Base-by-base conservation (phyloP, 768 basidiomycete species). In the Tulasnella sp. region DNA sequence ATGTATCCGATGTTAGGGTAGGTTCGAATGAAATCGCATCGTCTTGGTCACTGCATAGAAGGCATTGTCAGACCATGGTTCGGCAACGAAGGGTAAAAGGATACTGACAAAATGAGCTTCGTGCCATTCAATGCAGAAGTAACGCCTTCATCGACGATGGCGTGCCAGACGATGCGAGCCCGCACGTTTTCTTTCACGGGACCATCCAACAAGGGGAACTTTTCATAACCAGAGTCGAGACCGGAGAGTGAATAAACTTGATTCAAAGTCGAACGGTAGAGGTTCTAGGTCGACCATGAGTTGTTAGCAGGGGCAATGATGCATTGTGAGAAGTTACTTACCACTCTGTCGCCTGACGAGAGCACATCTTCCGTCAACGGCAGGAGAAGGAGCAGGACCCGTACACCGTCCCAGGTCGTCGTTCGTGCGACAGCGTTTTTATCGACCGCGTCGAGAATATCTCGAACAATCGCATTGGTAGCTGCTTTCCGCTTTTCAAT, bases 91-190 rank as follows among this genome's bases (percentile, higher is more conserved):
- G n/a, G 75, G 62, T 36, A 78, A 58, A 14, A 10, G 27, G 38
- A 71, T 10, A 81, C 94, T 83, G 86, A 95, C 94, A 97, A 85
- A 71, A 92, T 87, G 71, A 97, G 88, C 44, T 94, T 92, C 2
- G 94, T 93, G n/a, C 96, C 96, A 73, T 91, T 89, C 80, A 97
- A 88, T 34, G 92, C 96, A 10, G 90, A 93, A 1, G 91, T 90
- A 36, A 96, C 89, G 39, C 94, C 94, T 85, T 97, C 96, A 80
- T 94, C 91, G 40, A 93, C 90, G 81, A 95, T 90, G 7, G 93
- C 91, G 82, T 96, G 97, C 94, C 95, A 97, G 84, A 94, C 96
- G 42, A 97, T 88, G 42, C 96, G 88, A 3, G 93, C 91, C 42
- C 94, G 90, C 46, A 93, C 87, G 58, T 85, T 85, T 9, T 87